Percentiles rank a stretch among this genome's conserved stretches.
phyloP scores from a whole-genome alignment of 2,329 filamentous ascomycete genomes.

The Teratosphaeria gauchensis region DNA sequence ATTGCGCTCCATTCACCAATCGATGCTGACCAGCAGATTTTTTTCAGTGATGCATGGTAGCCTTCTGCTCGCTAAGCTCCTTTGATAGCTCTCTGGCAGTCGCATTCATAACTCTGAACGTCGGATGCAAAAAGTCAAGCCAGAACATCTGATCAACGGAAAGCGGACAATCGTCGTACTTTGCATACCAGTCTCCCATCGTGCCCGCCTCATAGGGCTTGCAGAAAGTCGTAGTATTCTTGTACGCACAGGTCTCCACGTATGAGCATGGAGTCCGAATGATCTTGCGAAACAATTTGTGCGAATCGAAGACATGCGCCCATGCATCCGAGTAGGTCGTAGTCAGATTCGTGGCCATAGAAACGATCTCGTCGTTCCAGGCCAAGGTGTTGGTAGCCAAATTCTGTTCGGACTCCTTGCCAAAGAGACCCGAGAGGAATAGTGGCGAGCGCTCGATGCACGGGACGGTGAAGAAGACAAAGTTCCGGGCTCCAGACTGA shows the following conservation, averaged over 20 bases:
- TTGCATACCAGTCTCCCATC: constrained; percentile 27
- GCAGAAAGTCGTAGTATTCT: constrained; percentile 50
- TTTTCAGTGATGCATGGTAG: background rate
- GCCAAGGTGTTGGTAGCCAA: constrained; percentile 31
- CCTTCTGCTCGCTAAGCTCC: constrained; percentile 9
- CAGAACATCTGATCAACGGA: constrained; percentile 56
- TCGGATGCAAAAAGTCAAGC: constrained; percentile 56
- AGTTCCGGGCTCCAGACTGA: constrained; percentile 38
- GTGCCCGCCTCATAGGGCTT: constrained; percentile 42
- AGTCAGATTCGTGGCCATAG: constrained; percentile 34
- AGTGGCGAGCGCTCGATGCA: constrained; percentile 35
- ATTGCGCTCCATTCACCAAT: no score
- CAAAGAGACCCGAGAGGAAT: constrained; percentile 4
- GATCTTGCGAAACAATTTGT: constrained; percentile 42
- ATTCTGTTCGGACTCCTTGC: constrained; percentile 22
- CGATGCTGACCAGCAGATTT: background rate
- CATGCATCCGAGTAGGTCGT: constrained; percentile 33
- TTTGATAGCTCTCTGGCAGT: constrained; percentile 43
- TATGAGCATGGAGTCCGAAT: constrained; percentile 44
- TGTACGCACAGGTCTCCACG: constrained; percentile 41
- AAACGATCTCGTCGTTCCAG: constrained; percentile 42
- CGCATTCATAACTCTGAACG: constrained; percentile 51
- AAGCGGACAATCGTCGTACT: constrained; percentile 39
- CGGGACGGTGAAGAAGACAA: constrained; percentile 40
- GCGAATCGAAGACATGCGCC: constrained; percentile 46